Evolutionary conservation across 2,329 filamentous ascomycete species (phyloP), one percentile per base, ranked within the genome.

Genomic region (Neurospora sp.): DNA sequence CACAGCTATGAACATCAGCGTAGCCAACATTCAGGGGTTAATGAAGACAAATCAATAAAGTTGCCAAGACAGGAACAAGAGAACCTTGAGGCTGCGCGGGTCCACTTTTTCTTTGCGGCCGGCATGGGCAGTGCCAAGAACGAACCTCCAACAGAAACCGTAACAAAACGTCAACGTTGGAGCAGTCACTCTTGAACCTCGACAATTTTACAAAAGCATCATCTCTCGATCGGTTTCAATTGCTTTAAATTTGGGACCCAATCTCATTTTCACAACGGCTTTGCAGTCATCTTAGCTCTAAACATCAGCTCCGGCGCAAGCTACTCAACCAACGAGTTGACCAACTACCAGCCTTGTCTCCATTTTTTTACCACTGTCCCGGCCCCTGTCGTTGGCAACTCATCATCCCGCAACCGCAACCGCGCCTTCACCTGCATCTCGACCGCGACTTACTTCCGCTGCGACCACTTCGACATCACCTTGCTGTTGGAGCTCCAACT

Each of bases 281-380:
- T 58, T 19, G 23, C 23, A 33, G 46, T 58, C 10, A 33, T 9
- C 15, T 1, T 58, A 28, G 46, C 46, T 58, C 6, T 17, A 19
- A 58, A 58, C 7, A 17, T 4, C 46, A 58, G 23, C 46, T 17
- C 46, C 23, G 23, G 23, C 23, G 23, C 46, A 58, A 36, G 23
- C 13, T 62, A 52, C 23, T 62, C 28, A 36, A 62, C 23, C 28
- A 10, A 36, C 23, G 1, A 36, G 23, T 33, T 33, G 52, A 33
- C 52, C 15, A 62, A 62, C 23, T 15, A 62, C 58, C 68, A 70
- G 68, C 68, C 68, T 70, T 67, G 68, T 70, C 68, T 66, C 42
- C n/a, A 70, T 67, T 70, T 70, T 70, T 68, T 46, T 39, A 11
- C 69, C 66, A 19, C 15, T 67, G 39, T 36, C 67, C 38, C 23